These are phyloP conservation scores for Pleochaeta shiraiana DNA, from an alignment of 2,329 filamentous ascomycete species.

Conservation along the genomic window DNA sequence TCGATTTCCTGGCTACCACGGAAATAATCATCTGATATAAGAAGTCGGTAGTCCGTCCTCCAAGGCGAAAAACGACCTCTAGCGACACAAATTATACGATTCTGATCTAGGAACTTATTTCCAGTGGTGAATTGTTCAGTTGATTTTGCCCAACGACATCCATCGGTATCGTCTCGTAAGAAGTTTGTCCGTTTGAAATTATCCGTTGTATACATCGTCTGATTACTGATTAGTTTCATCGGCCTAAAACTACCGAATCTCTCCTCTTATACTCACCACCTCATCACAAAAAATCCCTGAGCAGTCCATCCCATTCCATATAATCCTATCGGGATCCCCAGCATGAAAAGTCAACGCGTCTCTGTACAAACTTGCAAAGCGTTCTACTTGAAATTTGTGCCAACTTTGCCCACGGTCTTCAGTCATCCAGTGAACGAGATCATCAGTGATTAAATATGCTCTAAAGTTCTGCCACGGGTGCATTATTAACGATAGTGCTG, in stretches of 20 bases:
- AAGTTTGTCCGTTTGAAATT: conserved; percentile 52
- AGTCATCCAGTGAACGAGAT: conserved; percentile 59
- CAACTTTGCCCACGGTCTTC: conserved; percentile 65
- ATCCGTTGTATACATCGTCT: conserved; percentile 54
- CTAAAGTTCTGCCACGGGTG: conserved; percentile 60
- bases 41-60: conserved; percentile 52
- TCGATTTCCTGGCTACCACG: conserved; percentile 40
- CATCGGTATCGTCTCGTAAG: conserved; percentile 44
- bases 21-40: conserved; percentile 75
- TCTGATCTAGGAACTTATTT: conserved; percentile 37
- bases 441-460: conserved; percentile 57
- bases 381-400: conserved; percentile 45
- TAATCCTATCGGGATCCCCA: conserved; percentile 58
- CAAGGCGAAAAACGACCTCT: conserved; percentile 48
- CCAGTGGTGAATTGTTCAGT: conserved; percentile 52
- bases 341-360: conserved; percentile 57
- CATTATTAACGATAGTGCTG: conserved; percentile 41
- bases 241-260: neutral
- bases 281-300: conserved; percentile 40
- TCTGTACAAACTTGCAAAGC: conserved; percentile 31
- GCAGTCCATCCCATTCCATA: conserved; percentile 61
- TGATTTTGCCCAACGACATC: conserved; percentile 76
- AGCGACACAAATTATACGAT: conserved; percentile 63
- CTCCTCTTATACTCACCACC: conserved; percentile 19
- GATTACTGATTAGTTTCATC: conserved; percentile 5